Conservation (phyloP, 805 yeast genomes). For the Pichia phayaonensis region DNA sequence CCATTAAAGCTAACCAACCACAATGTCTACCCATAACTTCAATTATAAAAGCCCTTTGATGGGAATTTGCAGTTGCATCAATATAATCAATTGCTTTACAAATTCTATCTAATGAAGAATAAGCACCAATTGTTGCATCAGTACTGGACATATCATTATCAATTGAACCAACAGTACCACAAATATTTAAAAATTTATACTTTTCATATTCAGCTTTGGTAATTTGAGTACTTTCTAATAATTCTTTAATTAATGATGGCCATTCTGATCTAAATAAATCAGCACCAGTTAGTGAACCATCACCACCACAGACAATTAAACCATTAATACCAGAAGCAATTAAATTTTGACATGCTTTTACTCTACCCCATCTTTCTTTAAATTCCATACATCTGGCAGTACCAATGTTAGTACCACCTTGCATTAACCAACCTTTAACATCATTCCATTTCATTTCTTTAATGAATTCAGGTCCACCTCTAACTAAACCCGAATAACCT, state of each 20-base stretch:
- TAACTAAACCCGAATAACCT: conserved; percentile 67
- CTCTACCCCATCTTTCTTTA: conserved; percentile 57
- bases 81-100: conserved; percentile 72
- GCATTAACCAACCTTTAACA: conserved; percentile 61
- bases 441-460: conserved; percentile 64
- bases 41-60: conserved; percentile 74
- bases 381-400: conserved; percentile 70
- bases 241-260: conserved; percentile 62
- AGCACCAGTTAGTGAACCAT: conserved; percentile 78
- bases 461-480: conserved; percentile 50
- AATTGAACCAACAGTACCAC: conserved; percentile 76
- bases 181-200: conserved; percentile 54
- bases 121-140: conserved; percentile 76
- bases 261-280: conserved; percentile 70
- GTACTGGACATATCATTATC: conserved; percentile 84
- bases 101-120: conserved; percentile 68
- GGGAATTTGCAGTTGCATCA: conserved; percentile 79
- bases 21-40: conserved; percentile 90
- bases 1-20: conserved; percentile 81
- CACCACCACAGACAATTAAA: conserved; percentile 75
- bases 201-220: conserved; percentile 38
- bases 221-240: conserved; percentile 38
- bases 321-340: conserved; percentile 70
- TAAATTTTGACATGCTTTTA: conserved; percentile 57
- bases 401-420: conserved; percentile 74